phyloP scores from a whole-genome alignment of 305 asterid species.

The Fraxinus greggii region DNA sequence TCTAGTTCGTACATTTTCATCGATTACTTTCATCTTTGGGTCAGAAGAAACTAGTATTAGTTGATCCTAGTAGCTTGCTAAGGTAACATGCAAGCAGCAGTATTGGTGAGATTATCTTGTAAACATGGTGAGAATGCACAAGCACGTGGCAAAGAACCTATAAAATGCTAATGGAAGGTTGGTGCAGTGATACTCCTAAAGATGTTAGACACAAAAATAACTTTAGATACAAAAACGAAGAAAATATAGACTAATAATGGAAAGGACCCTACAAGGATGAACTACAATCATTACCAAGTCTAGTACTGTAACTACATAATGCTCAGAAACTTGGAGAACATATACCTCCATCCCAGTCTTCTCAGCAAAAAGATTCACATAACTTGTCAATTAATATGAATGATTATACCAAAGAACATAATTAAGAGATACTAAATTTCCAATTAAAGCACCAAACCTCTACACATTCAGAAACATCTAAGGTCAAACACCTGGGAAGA shows the following conservation, averaged over 20 bases:
- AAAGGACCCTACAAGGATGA: neutral
- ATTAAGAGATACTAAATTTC: neutral
- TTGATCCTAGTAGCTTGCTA: conserved; percentile 4
- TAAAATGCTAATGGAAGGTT: neutral
- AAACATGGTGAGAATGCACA: conserved; percentile 14
- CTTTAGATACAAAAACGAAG: neutral
- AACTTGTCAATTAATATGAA: neutral
- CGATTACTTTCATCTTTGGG: neutral
- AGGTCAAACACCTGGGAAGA: neutral
- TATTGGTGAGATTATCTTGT: neutral
- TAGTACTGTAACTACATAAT: neutral
- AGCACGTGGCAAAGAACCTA: neutral
- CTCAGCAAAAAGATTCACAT: neutral
- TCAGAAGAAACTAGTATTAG: neutral
- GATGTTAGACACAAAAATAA: neutral
- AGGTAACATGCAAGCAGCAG: conserved; percentile 3
- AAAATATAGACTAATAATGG: neutral
- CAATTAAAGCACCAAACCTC: neutral
- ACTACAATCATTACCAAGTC: neutral
- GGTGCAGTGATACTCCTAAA: neutral
- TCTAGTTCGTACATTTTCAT: conserved; percentile 9
- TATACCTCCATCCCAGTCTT: neutral
- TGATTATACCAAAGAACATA: neutral
- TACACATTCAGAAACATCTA: neutral
- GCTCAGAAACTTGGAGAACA: neutral